A percentile compares a stretch with the other conserved stretches of the same genome.
Conservation (phyloP, 2,329 filamentous ascomycete species). For the Pseudocercospora macadamiae region DNA sequence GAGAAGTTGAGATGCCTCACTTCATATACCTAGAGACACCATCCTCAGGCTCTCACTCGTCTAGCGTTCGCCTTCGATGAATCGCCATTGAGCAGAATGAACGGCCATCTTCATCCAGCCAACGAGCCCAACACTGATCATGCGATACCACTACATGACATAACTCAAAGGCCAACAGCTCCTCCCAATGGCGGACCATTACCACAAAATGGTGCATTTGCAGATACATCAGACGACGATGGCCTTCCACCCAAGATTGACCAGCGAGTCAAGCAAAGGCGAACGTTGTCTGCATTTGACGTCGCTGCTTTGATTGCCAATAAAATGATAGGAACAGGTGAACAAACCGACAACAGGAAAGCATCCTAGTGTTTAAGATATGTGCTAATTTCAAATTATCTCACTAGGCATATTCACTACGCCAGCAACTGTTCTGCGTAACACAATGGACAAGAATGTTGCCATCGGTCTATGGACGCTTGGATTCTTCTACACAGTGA, state of each 20-base stretch:
- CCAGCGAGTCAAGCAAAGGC: slow-evolving; percentile 4
- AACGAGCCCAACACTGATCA: neutral
- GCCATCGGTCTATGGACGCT: slow-evolving; percentile 18
- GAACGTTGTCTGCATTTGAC: slow-evolving; percentile 19
- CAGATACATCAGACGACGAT: neutral
- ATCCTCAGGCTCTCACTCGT: neutral
- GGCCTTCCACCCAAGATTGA: slow-evolving; percentile 1
- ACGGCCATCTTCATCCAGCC: neutral
- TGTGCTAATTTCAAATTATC: no score
- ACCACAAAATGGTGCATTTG: neutral
- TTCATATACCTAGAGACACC: neutral
- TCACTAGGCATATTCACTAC: slow-evolving; percentile 19
- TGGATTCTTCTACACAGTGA: slow-evolving; percentile 19
- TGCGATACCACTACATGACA: neutral
- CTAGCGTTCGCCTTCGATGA: neutral
- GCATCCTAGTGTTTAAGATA: neutral
- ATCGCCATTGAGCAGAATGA: neutral
- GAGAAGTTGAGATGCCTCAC: no score
- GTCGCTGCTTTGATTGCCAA: slow-evolving; percentile 27
- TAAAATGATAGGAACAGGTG: slow-evolving; percentile 24
- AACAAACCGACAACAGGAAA: neutral
- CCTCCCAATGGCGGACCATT: neutral
- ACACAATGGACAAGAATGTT: slow-evolving; percentile 20
- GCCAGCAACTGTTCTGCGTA: slow-evolving; percentile 16
- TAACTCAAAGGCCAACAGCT: neutral